Percentiles rank a stretch among this genome's conserved stretches.
phyloP scores from a whole-genome alignment of 2,329 filamentous ascomycete species.

The Aureobasidium pullulans region DNA sequence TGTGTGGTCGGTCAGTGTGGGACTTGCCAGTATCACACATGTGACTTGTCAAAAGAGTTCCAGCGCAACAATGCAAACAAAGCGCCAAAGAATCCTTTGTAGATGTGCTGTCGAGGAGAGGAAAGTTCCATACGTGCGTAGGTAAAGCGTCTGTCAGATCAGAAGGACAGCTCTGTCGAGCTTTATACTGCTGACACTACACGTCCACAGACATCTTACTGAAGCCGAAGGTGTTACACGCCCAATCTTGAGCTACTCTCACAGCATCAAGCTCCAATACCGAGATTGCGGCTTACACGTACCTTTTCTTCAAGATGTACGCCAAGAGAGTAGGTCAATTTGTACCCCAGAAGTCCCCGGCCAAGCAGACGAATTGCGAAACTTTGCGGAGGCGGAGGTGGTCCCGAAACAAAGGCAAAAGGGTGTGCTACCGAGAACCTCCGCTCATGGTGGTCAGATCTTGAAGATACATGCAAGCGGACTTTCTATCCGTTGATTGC shows the following conservation, averaged over 20 bases:
- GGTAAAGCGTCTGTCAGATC: conserved; percentile 11
- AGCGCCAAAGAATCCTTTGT: neutral
- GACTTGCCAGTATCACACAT: neutral
- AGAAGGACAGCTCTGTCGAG: neutral
- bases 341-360: neutral
- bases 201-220: neutral
- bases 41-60: neutral
- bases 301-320: neutral
- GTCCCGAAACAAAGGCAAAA: neutral
- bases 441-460: neutral
- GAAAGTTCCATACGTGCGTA: neutral
- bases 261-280: neutral
- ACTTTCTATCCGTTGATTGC: neutral
- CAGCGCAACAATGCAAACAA: conserved; percentile 3
- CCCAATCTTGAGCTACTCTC: neutral
- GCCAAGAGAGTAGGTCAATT: neutral
- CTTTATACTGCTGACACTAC: conserved; percentile 10
- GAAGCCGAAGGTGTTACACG: neutral
- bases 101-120: neutral
- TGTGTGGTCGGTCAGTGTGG: conserved; percentile 1
- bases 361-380: neutral
- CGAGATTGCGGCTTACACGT: neutral
- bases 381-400: neutral
- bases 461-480: neutral
- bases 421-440: neutral